Conservation (phyloP, 2,329 filamentous ascomycete genomes). For the Herpotrichia juniperi region DNA sequence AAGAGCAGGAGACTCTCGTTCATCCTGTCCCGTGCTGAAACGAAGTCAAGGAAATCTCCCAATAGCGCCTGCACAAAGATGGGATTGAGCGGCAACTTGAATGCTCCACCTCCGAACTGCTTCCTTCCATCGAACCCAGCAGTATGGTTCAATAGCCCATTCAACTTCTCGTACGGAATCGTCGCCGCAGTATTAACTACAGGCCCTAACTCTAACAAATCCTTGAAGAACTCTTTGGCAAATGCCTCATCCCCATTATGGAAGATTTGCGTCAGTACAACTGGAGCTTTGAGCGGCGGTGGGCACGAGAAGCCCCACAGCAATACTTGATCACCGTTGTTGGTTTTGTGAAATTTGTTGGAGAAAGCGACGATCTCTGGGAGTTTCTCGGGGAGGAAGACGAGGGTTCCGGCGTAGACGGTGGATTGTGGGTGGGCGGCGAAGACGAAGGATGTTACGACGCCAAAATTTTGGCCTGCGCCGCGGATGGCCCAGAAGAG, state of each 20-base stretch:
- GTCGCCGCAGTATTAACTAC: constrained; percentile 26
- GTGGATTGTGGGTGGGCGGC: constrained; percentile 36
- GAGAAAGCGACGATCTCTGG: constrained; percentile 32
- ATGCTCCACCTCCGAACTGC: constrained; percentile 44
- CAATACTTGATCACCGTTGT: constrained; percentile 36
- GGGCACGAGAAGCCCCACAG: constrained; percentile 34
- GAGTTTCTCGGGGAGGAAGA: constrained; percentile 40
- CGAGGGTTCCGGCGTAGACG: constrained; percentile 43
- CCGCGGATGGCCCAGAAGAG: constrained; percentile 50
- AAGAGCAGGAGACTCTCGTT: constrained; percentile 37
- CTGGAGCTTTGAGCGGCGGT: constrained; percentile 35
- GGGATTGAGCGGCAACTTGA: constrained; percentile 37
- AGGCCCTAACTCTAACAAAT: constrained; percentile 34
- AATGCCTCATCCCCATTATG: constrained; percentile 43
- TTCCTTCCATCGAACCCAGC: constrained; percentile 44
- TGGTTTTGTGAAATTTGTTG: constrained; percentile 35
- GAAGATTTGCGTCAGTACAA: constrained; percentile 37
- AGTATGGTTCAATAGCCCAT: constrained; percentile 36
- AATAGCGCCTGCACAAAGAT: constrained; percentile 30
- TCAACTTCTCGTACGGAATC: constrained; percentile 43
- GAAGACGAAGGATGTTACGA: constrained; percentile 51
- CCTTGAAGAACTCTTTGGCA: constrained; percentile 30
- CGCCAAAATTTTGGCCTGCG: constrained; percentile 43
- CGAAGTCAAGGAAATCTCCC: constrained; percentile 32
- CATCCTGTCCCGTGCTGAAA: constrained; percentile 27